phyloP scores from a whole-genome alignment of 1,284 basidiomycete genomes.

The Ceratobasidium sp. region DNA sequence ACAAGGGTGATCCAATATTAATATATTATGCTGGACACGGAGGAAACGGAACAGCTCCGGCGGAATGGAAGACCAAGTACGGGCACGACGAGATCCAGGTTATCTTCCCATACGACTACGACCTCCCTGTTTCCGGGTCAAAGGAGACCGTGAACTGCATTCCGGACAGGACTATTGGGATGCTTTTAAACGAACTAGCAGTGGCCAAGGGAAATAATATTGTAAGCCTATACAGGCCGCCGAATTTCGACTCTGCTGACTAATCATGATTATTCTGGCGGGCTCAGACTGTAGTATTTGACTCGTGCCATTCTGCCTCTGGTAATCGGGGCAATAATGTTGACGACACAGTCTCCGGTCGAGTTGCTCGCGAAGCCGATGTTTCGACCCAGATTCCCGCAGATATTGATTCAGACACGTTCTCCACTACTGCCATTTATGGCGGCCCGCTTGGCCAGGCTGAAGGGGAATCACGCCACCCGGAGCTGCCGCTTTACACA shows the following conservation, averaged over 20 bases:
- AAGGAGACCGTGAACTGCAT: conserved; percentile 30
- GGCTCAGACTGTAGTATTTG: conserved; percentile 36
- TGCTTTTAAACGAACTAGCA: conserved; percentile 19
- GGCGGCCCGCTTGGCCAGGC: background rate
- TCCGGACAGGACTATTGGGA: conserved; percentile 29
- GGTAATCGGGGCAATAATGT: background rate
- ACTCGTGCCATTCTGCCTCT: conserved; percentile 37
- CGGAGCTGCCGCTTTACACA: conserved; percentile 9
- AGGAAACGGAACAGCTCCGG: conserved; percentile 6
- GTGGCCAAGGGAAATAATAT: conserved; percentile 31
- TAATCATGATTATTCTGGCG: background rate
- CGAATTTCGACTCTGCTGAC: no score
- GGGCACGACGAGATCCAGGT: conserved; percentile 29
- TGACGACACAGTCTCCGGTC: background rate
- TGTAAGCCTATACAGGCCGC: background rate
- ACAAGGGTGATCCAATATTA: conserved; percentile 31
- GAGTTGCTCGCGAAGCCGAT: conserved; percentile 11
- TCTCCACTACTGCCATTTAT: background rate
- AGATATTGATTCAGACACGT: conserved; percentile 22
- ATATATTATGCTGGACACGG: conserved; percentile 39
- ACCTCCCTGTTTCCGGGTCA: background rate
- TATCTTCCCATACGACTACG: conserved; percentile 36
- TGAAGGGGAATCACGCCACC: background rate
- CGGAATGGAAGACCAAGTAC: conserved; percentile 7
- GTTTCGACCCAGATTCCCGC: conserved; percentile 2